Evolutionary conservation across 768 basidiomycete species (phyloP), one percentile per base, ranked within the genome.

Genomic region (Serendipita sp.): DNA sequence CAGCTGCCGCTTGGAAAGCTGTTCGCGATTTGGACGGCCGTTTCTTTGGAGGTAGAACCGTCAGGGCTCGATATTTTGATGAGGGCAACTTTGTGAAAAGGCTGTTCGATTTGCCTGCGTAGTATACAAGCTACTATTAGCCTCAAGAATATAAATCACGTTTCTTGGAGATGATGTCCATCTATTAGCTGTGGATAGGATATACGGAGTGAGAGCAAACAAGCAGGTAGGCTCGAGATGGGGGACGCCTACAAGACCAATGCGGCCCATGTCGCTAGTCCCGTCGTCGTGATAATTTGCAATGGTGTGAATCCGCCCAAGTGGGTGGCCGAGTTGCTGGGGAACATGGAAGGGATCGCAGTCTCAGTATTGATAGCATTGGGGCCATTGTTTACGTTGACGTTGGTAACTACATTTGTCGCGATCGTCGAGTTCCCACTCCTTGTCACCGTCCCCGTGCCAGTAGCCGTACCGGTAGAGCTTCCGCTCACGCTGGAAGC

Each of bases 1-100:
- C 90, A 3, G 93, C 81, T 0, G 95, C 91, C 11, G 95, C 94
- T 3, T 98, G 93, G 94, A 90, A 91, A 73, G 93, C 91, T 0
- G 90, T 94, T 2, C 82, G 91, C 53, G 92, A 95, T 71, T 78
- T 97, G 61, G 91, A 98, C 68, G 95, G 92, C 22, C 79, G 94
- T 30, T 95, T 81, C 70, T 98, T 97, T 69, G 93, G 88, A 13
- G 95, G 95, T 9, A 78, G 86, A 66, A 79, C 80, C 16, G 88
- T 95, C 31, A 77, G 86, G 45, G 91, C 91, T 43, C 77, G 86
- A 67, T 94, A 93, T 70, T 94, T 85, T 69, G 76, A 85, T 0
- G 89, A 92, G 69, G 63, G 63, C 26, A 69, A 72, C 45, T 90
- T 68, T 64, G 61, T 26, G 41, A 41, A 22, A 26, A 22, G 38